phyloP scores from a whole-genome alignment of 202 grass and related monocot genomes.

The Bolboschoenoplectus hybrid region DNA sequence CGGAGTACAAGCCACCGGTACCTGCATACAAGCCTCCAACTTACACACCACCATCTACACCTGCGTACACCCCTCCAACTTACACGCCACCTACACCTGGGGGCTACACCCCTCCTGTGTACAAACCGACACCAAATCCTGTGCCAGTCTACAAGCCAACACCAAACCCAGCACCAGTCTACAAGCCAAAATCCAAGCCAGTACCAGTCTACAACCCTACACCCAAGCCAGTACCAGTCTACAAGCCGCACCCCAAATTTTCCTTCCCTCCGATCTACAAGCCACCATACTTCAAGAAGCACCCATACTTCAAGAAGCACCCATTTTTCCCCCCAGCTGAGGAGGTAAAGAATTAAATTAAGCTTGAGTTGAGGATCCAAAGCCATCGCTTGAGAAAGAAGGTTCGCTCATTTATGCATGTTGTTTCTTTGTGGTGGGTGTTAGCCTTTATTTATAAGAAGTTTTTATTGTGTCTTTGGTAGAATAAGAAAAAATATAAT shows the following conservation, averaged over 20 bases:
- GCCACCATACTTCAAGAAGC: constrained; percentile 39
- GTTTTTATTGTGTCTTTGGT: background rate
- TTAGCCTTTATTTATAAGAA: background rate
- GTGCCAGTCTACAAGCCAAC: constrained; percentile 38
- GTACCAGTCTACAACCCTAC: constrained; percentile 31
- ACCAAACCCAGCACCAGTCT: constrained; percentile 31
- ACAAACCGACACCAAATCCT: constrained; percentile 36
- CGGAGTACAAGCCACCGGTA: background rate
- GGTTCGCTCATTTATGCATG: constrained; percentile 17
- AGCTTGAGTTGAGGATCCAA: background rate
- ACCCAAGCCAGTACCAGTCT: background rate
- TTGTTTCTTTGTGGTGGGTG: constrained; percentile 1
- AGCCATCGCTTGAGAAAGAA: background rate
- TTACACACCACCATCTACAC: constrained; percentile 16
- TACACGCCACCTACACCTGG: constrained; percentile 28
- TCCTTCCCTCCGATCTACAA: constrained; percentile 31
- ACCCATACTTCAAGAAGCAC: constrained; percentile 42
- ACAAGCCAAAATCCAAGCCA: constrained; percentile 34
- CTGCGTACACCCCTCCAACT: constrained; percentile 11
- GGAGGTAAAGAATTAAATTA: constrained; percentile 47
- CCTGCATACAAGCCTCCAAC: background rate
- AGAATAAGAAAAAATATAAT: constrained; percentile 3
- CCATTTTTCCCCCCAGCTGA: constrained; percentile 49
- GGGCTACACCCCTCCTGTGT: background rate
- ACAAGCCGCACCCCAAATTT: constrained; percentile 28